Conservation (phyloP, 805 yeast species). For the Yarrowia sp. region DNA sequence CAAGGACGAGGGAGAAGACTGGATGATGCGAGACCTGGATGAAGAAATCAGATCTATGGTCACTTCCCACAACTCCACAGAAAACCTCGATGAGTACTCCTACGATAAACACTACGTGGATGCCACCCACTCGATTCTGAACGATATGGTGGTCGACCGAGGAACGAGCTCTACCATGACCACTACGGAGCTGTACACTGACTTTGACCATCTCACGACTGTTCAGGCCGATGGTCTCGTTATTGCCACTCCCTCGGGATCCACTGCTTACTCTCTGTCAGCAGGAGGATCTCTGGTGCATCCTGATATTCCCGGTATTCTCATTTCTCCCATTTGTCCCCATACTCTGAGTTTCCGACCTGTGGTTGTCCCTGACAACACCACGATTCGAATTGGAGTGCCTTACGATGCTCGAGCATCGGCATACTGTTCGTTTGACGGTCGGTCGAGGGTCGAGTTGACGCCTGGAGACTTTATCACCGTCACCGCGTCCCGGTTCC, state of each 20-base stretch:
- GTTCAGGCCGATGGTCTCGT: constrained; percentile 67
- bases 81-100: constrained; percentile 25
- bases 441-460: constrained; percentile 79
- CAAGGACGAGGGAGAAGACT: constrained; percentile 28
- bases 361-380: constrained; percentile 81
- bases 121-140: constrained; percentile 44
- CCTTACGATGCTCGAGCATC: constrained; percentile 80
- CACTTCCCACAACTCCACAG: constrained; percentile 2
- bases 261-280: constrained; percentile 85
- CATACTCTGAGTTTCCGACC: constrained; percentile 91
- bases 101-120: constrained; percentile 35
- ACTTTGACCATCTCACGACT: constrained; percentile 51
- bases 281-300: constrained; percentile 94
- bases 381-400: constrained; percentile 73
- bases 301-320: constrained; percentile 85
- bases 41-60: constrained; percentile 32
- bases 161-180: constrained; percentile 53
- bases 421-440: constrained; percentile 97
- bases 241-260: constrained; percentile 65
- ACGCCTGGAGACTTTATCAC: constrained; percentile 80
- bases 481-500: constrained; percentile 79
- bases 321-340: constrained; percentile 92
- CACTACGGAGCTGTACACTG: constrained; percentile 49
- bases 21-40: constrained; percentile 28
- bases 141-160: constrained; percentile 51